phyloP scores from a whole-genome alignment of 2,329 filamentous ascomycete species.

The Colletotrichum sp. region DNA sequence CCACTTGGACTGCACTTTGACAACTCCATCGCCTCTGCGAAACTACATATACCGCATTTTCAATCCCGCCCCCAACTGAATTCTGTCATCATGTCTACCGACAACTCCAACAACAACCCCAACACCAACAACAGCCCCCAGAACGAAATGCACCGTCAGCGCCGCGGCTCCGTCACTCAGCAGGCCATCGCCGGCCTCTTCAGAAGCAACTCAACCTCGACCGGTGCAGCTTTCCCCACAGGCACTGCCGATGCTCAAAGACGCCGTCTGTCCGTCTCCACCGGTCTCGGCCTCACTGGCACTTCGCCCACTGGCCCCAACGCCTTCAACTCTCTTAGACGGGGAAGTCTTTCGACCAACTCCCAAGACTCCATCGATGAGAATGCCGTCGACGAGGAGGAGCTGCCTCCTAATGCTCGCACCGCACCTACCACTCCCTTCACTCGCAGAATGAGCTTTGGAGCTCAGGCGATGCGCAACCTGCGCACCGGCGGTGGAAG shows the following conservation, averaged over 20 bases:
- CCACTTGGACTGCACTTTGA: background rate
- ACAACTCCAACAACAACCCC: slow-evolving; percentile 8
- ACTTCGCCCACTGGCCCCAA: slow-evolving; percentile 65
- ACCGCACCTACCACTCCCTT: slow-evolving; percentile 76
- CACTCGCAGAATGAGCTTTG: slow-evolving; percentile 87
- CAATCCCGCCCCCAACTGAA: background rate
- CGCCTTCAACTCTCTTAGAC: slow-evolving; percentile 58
- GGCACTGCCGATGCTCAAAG: slow-evolving; percentile 58
- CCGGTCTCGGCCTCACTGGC: slow-evolving; percentile 76
- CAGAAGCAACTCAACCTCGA: slow-evolving; percentile 58
- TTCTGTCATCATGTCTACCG: slow-evolving; percentile 19
- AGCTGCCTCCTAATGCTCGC: slow-evolving; percentile 54
- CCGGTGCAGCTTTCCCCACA: slow-evolving; percentile 48
- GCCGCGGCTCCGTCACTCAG: slow-evolving; percentile 62
- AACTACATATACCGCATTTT: background rate
- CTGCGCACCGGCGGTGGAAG: slow-evolving; percentile 66
- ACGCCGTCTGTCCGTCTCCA: slow-evolving; percentile 76
- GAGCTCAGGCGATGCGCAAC: slow-evolving; percentile 77
- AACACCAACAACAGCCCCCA: slow-evolving; percentile 6
- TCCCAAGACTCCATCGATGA: slow-evolving; percentile 69
- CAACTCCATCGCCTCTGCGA: background rate
- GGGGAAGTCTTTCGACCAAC: slow-evolving; percentile 73
- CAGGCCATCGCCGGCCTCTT: slow-evolving; percentile 65
- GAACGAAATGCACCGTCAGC: slow-evolving; percentile 37
- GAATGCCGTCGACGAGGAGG: slow-evolving; percentile 74